Base-by-base conservation (phyloP, 768 basidiomycete species). In the Pilatotrama ljubarskyi region DNA sequence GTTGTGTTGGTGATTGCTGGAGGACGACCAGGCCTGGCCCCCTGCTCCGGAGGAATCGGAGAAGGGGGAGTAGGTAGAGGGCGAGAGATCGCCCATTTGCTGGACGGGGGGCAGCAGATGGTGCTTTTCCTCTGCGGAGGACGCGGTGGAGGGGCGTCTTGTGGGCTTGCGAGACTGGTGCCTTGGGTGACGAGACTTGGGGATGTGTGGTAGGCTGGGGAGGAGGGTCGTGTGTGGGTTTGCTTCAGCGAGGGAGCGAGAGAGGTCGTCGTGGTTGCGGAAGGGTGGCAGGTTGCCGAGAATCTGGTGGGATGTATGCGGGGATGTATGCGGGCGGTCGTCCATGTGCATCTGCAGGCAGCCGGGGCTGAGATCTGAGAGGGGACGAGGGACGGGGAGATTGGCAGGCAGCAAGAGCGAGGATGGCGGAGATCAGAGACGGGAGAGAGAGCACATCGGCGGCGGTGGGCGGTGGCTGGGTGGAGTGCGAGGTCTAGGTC, bases 91-190 rank as follows among this genome's bases (percentile, higher is more conserved):
- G 58, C 56, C 64, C 43, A 55, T 55, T 22, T 65, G 56, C 22
- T 50, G 49, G 50, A 66, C 48, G 22, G 62, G 36, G 37, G 84
- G 82, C 26, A 84, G 69, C 25, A 82, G 68, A 9, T 67, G 36
- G 22, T 69, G 42, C 47, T 66, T 69, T 14, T 76, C 77, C 53
- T 84, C 80, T 10, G 77, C 73, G 17, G 77, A 70, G 50, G 81
- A 78, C 3, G 81, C 76, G 6, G 80, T 78, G 0, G 78, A 74
- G 17, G 78, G 79, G 59, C 78, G 73, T 41, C 75, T 68, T 0
- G 64, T 67, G 58, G 67, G 67, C 40, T 69, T 68, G 43, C 46
- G 44, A 11, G 35, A 17, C 15, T 55, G 52, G 18, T 72, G 72
- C 41, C 73, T 74, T 32, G n/a, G 58, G 22, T 18, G 59, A n/a